Percentiles rank a stretch among this genome's conserved stretches.
These are phyloP conservation scores for Acacia melanoxylon DNA, from an alignment of 306 rosid genomes.

Conservation along the genomic window DNA sequence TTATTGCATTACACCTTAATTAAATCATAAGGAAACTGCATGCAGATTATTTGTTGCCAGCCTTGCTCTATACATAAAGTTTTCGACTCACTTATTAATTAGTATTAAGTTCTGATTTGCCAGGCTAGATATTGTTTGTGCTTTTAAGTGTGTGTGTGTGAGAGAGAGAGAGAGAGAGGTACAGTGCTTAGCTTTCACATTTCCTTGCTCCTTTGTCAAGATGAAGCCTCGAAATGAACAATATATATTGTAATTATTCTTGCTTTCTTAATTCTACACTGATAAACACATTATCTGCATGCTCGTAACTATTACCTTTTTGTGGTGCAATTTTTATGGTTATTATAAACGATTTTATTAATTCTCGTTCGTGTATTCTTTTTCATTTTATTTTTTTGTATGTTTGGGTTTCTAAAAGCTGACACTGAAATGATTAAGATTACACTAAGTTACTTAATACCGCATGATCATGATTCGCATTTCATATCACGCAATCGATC, in stretches of 20 bases:
- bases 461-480: constrained; percentile 23
- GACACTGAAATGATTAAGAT: constrained; percentile 8
- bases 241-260: neutral
- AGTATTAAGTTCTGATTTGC: neutral
- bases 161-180: too few species aligned
- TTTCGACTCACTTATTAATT: neutral
- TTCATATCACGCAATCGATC: constrained; percentile 31
- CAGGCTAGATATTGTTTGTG: neutral
- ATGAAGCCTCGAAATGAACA: neutral
- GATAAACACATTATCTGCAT: neutral
- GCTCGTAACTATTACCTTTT: neutral
- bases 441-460: neutral
- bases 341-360: neutral
- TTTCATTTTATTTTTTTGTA: neutral
- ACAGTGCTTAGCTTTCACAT: neutral
- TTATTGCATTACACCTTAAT: neutral
- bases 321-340: neutral
- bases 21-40: constrained; percentile 22
- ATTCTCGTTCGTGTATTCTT: neutral
- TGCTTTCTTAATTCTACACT: neutral
- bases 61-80: constrained; percentile 35
- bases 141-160: too few species aligned
- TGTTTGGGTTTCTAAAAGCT: constrained; percentile 5
- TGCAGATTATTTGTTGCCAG: constrained; percentile 18
- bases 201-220: neutral